Evolutionary conservation across 441 rosid genomes (phyloP).

Genomic region (Croton setiger): DNA sequence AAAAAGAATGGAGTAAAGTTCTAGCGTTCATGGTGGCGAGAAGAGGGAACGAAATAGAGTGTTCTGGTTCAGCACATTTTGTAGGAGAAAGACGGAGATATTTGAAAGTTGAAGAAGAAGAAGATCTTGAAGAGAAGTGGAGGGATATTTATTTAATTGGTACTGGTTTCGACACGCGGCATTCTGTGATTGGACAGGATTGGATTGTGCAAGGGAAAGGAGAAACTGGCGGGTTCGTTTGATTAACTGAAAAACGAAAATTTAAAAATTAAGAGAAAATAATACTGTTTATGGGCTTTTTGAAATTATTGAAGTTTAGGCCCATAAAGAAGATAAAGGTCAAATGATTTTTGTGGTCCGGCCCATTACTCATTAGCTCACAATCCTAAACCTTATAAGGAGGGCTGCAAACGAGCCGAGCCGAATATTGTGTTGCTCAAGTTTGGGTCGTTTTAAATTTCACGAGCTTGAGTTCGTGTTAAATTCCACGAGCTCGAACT

Average conservation of each 20-base stretch:
- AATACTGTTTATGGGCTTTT: no score
- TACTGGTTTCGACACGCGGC: constrained; percentile 48
- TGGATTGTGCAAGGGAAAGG: constrained; percentile 15
- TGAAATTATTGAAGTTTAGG: no score
- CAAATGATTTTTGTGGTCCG: no score
- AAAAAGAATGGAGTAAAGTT: constrained; percentile 47
- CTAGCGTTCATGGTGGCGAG: constrained; percentile 61
- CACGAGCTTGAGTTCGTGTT: no score
- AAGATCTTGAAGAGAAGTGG: neutral
- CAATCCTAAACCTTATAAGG: no score
- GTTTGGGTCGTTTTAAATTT: no score
- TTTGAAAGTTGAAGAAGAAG: neutral
- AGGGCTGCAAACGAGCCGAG: no score
- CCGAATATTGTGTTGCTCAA: no score
- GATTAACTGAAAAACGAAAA: constrained; percentile 36
- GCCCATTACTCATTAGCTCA: no score
- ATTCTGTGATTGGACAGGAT: constrained; percentile 2
- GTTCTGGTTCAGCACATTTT: constrained; percentile 19
- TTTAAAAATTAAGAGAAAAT: no score
- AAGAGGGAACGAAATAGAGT: neutral
- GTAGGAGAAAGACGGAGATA: neutral
- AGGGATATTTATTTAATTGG: constrained; percentile 48
- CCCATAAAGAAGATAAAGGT: no score
- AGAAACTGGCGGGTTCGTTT: neutral
- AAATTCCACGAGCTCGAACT: no score